Percentiles rank a stretch among this genome's conserved stretches.
These are phyloP conservation scores for Deinandra increscens DNA, from an alignment of 129 eudicot genomes.

Conservation along the genomic window DNA sequence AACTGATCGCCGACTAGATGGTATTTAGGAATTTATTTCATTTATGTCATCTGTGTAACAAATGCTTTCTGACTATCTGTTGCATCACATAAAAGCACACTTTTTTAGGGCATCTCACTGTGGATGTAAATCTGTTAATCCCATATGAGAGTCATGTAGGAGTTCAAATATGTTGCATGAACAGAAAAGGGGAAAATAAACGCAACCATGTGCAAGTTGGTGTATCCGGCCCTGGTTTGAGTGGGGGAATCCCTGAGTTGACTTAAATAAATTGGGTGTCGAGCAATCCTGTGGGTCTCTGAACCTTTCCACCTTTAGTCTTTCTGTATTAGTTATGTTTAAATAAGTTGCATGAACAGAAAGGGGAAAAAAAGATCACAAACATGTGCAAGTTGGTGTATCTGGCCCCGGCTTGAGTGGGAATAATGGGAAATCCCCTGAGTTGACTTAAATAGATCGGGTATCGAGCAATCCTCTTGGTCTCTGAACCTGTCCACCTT, in stretches of 20 bases:
- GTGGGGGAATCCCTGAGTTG: background rate
- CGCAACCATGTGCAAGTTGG: background rate
- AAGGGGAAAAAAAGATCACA: background rate
- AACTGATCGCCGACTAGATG: conserved; percentile 61
- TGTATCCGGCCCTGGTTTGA: background rate
- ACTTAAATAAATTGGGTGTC: too few relatives aligned
- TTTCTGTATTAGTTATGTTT: too few relatives aligned
- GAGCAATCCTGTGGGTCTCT: too few relatives aligned
- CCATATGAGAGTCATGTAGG: background rate
- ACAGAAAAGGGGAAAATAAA: background rate
- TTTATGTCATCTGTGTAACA: conserved; percentile 1
- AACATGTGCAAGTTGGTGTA: background rate
- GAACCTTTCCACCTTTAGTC: too few relatives aligned
- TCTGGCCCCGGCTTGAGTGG: background rate
- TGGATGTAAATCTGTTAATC: background rate
- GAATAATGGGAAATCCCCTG: background rate
- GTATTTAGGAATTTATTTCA: conserved; percentile 30
- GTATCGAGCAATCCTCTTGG: too few relatives aligned
- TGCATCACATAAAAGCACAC: background rate
- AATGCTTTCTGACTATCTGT: background rate
- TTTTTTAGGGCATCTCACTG: background rate
- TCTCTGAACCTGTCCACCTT: too few relatives aligned
- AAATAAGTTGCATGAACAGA: background rate
- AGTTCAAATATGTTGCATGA: background rate
- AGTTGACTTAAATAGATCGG: too few relatives aligned